phyloP scores from a whole-genome alignment of 192 early-diverging fungal genomes.

The Gryganskiella cystojenkinii region DNA sequence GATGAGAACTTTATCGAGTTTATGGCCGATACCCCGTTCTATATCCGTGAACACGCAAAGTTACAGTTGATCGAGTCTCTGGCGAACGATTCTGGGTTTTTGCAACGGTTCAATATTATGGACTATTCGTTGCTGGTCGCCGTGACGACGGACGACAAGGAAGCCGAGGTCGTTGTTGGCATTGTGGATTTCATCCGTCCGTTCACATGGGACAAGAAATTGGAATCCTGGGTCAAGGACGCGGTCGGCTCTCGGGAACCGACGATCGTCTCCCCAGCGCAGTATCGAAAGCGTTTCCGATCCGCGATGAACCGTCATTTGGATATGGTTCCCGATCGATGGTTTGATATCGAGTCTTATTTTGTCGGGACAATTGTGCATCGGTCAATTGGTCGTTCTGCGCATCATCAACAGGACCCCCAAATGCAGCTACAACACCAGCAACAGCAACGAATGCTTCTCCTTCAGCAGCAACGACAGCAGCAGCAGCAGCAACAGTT shows the following conservation, averaged over 20 bases:
- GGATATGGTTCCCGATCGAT: conserved; percentile 50
- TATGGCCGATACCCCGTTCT: conserved; percentile 89
- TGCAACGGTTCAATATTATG: conserved; percentile 96
- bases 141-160: conserved; percentile 77
- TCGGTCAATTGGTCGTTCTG: conserved; percentile 24
- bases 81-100: conserved; percentile 94
- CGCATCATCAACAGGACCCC: conserved; percentile 2
- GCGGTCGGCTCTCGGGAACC: conserved; percentile 91
- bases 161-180: conserved; percentile 92
- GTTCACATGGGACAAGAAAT: conserved; percentile 99
- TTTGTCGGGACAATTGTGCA: conserved; percentile 16
- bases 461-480: background rate
- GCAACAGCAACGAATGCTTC: background rate
- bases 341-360: conserved; percentile 36
- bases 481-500: conserved; percentile 17
- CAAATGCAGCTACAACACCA: background rate
- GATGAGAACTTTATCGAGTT: conserved; percentile 96
- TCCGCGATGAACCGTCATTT: conserved; percentile 90
- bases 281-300: conserved; percentile 94
- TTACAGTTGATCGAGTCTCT: conserved; percentile 84
- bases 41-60: conserved; percentile 92
- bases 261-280: conserved; percentile 95
- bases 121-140: conserved; percentile 98
- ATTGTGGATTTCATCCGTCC: conserved; percentile 99
- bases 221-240: conserved; percentile 99